Base-by-base conservation (phyloP, 371 early-diverging fungal genomes). In the Circinella minor region DNA sequence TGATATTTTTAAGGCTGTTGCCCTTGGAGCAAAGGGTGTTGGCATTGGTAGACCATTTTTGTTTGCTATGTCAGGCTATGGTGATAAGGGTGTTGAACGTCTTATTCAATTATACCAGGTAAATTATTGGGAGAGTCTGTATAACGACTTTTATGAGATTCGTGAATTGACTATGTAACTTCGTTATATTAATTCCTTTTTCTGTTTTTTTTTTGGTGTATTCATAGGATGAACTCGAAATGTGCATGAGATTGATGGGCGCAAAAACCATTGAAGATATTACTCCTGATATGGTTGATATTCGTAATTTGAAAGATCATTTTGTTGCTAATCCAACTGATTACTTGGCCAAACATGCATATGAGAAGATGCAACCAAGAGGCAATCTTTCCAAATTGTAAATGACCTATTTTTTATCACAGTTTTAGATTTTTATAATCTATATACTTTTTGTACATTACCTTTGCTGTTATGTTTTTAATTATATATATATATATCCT, bases 21-120 rank as follows among this genome's bases (percentile, higher is more conserved):
- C 98, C 1, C 80, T 97, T 20, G 99, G 99, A 34, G 99, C 99
- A 3, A 89, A 89, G 62, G 97, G 93, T n/a, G 96, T 97, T 49
- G 95, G 95, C 63, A 86, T 97, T 68, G 98, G 96, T 8, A 85
- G 99, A 38, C 99, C 99, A 77, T 70, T 85, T 88, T 63, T 95
- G 76, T 91, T 82, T 70, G 89, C 89, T 66, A 90, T 91, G 91
- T 77, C 85, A 15, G 36, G 83, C n/a, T 90, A 89, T 78, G 96
- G 96, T 4, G 91, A 91, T 49, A 82, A 70, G 13, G 96, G 96
- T 66, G 95, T 96, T 36, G 89, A 91, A 54, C 75, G 85, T 55
- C 78, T 89, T n/a, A 63, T 95, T 20, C 84, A 90, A 67, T 67
- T 96, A 55, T 79, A 93, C 59, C 79, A 87, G 73, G 93, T 80